These are phyloP conservation scores for Ascochyta koolunga DNA, from an alignment of 2,329 filamentous ascomycete genomes.

Conservation along the genomic window DNA sequence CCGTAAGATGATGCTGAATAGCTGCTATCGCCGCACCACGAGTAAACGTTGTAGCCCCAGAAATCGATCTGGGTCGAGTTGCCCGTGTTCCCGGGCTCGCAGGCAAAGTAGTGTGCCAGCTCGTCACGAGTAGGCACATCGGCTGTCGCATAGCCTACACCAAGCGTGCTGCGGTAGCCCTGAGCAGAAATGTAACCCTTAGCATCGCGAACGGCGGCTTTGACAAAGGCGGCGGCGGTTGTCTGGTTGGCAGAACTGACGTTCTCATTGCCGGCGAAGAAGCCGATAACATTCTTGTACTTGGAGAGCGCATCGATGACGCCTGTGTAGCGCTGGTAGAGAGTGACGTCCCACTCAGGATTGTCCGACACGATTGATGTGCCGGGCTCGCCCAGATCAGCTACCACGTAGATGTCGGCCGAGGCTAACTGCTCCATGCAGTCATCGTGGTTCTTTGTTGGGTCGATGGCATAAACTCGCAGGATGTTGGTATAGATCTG, in stretches of 20 bases:
- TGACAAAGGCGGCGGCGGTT: constrained; percentile 87
- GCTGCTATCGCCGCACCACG: constrained; percentile 89
- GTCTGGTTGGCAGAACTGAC: constrained; percentile 89
- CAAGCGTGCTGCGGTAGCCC: constrained; percentile 72
- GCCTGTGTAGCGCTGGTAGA: constrained; percentile 80
- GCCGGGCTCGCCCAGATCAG: constrained; percentile 67
- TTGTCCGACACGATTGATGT: constrained; percentile 82
- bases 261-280: constrained; percentile 98
- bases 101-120: constrained; percentile 94
- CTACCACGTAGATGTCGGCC: constrained; percentile 91
- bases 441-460: constrained; percentile 71
- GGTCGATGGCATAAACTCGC: constrained; percentile 91
- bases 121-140: constrained; percentile 84
- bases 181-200: constrained; percentile 88
- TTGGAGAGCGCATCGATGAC: constrained; percentile 81
- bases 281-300: constrained; percentile 92
- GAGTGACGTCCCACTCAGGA: constrained; percentile 77
- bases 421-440: constrained; percentile 84
- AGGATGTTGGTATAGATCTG: constrained; percentile 88
- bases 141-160: constrained; percentile 94
- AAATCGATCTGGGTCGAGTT: constrained; percentile 77
- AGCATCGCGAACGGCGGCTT: constrained; percentile 93
- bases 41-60: constrained; percentile 99
- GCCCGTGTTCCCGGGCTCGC: constrained; percentile 60
- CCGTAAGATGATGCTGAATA: constrained; percentile 79